Evolutionary conservation across 2,329 filamentous ascomycete genomes (phyloP).

Genomic region (Spiromastix sp.): DNA sequence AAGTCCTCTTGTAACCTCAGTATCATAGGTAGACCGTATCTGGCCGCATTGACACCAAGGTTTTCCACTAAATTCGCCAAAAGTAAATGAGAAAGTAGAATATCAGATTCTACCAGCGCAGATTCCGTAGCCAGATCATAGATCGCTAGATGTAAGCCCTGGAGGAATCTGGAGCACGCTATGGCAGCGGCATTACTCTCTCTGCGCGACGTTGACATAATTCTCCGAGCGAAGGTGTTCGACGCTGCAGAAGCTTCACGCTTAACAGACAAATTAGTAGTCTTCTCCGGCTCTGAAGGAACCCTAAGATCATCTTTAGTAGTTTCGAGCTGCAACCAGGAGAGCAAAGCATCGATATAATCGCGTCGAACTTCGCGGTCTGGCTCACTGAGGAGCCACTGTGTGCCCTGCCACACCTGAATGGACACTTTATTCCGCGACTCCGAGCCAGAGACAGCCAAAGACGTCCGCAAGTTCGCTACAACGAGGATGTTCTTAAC

Average conservation of each 20-base stretch:
- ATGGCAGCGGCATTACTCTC: constrained; percentile 45
- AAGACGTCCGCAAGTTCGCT: constrained; percentile 58
- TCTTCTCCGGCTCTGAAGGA: constrained; percentile 45
- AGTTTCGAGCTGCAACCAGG: constrained; percentile 78
- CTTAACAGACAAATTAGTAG: constrained; percentile 32
- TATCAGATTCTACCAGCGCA: constrained; percentile 61
- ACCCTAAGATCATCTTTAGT: constrained; percentile 54
- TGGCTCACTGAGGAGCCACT: constrained; percentile 77
- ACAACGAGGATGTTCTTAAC: constrained; percentile 75
- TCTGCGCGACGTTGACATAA: constrained; percentile 54
- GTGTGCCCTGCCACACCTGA: constrained; percentile 89
- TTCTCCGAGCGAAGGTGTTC: constrained; percentile 45
- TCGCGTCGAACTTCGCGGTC: constrained; percentile 70
- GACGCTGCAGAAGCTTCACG: constrained; percentile 30
- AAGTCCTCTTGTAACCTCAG: constrained; percentile 81
- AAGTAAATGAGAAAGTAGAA: constrained; percentile 66
- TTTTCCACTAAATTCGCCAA: constrained; percentile 63
- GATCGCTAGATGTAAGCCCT: constrained; percentile 73
- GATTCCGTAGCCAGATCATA: constrained; percentile 77
- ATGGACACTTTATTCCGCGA: constrained; percentile 66
- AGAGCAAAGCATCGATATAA: constrained; percentile 72
- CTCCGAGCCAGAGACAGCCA: constrained; percentile 51
- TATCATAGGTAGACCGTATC: constrained; percentile 77
- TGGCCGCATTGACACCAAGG: constrained; percentile 71
- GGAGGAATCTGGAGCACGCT: constrained; percentile 59